Conservation (phyloP, 441 rosid genomes). For the Geranium incanum region DNA sequence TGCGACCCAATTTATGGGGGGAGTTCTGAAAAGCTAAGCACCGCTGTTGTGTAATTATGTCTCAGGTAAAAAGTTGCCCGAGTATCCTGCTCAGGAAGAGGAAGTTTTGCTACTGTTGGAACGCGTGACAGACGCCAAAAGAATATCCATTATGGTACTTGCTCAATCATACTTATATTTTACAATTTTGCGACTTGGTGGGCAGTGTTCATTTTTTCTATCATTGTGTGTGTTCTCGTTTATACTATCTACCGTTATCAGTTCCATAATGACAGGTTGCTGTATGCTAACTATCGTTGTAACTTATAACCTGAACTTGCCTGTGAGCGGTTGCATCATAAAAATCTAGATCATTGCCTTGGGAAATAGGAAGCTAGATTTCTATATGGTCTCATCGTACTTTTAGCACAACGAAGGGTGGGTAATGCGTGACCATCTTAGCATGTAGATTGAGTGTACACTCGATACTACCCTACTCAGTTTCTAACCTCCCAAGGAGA, state of each 20-base stretch:
- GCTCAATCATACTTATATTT: neutral
- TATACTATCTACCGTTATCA: neutral
- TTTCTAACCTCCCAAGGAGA: too few species aligned
- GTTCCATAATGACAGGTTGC: neutral
- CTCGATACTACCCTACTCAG: too few species aligned
- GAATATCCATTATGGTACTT: conserved; percentile 52
- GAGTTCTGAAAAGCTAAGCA: neutral
- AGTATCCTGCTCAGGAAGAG: conserved; percentile 66
- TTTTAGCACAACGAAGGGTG: too few species aligned
- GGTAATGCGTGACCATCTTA: too few species aligned
- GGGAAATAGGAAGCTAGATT: neutral
- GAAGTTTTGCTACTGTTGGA: conserved; percentile 70
- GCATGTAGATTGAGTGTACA: too few species aligned
- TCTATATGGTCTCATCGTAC: neutral
- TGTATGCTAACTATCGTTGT: too few species aligned
- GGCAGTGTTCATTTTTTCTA: neutral
- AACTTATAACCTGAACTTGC: too few species aligned
- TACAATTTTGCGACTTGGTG: neutral
- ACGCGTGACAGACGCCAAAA: conserved; percentile 69
- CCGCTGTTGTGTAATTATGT: conserved; percentile 5
- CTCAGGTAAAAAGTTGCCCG: conserved; percentile 65
- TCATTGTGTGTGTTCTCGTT: neutral
- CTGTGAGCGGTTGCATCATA: neutral
- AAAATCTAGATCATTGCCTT: neutral
- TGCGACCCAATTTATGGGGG: neutral